Evolutionary conservation across 2,329 filamentous ascomycete genomes (phyloP).

Genomic region (Exophiala phaeomuriformis): DNA sequence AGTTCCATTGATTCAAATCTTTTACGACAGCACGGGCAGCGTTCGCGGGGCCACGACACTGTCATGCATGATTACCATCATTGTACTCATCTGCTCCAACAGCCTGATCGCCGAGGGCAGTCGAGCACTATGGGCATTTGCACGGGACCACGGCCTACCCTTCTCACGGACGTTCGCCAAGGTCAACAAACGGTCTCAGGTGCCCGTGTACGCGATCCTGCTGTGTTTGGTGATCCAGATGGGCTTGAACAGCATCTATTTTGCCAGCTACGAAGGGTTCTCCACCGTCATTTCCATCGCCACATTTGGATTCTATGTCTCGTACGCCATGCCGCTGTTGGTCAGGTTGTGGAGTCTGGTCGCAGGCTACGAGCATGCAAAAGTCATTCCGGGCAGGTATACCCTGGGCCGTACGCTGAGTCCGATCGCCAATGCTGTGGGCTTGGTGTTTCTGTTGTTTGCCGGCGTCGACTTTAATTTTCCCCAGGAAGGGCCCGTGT

Average conservation of each 20-base stretch:
- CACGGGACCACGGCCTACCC: constrained; percentile 45
- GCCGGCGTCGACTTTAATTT: constrained; percentile 52
- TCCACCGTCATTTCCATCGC: constrained; percentile 52
- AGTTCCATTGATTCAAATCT: constrained; percentile 48
- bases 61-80: constrained; percentile 44
- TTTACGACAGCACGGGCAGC: constrained; percentile 44
- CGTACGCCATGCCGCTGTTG: constrained; percentile 50
- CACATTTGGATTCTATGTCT: constrained; percentile 53
- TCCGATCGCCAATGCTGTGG: constrained; percentile 43
- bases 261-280: constrained; percentile 49
- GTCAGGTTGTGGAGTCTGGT: constrained; percentile 45
- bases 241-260: constrained; percentile 49
- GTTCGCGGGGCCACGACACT: constrained; percentile 42
- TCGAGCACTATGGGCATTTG: constrained; percentile 33
- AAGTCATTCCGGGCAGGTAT: constrained; percentile 37
- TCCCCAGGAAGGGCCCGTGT: constrained; percentile 46
- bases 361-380: constrained; percentile 37
- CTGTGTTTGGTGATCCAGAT: constrained; percentile 49
- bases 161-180: constrained; percentile 36
- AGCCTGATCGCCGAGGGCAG: constrained; percentile 22
- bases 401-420: constrained; percentile 37
- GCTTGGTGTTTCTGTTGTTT: constrained; percentile 48
- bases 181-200: constrained; percentile 37
- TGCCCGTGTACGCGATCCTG: constrained; percentile 41
- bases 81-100: constrained; percentile 40